A percentile compares a stretch with the other conserved stretches of the same genome.
Evolutionary conservation across 331 rosid species (phyloP).

Genomic region (Malus hybrid): DNA sequence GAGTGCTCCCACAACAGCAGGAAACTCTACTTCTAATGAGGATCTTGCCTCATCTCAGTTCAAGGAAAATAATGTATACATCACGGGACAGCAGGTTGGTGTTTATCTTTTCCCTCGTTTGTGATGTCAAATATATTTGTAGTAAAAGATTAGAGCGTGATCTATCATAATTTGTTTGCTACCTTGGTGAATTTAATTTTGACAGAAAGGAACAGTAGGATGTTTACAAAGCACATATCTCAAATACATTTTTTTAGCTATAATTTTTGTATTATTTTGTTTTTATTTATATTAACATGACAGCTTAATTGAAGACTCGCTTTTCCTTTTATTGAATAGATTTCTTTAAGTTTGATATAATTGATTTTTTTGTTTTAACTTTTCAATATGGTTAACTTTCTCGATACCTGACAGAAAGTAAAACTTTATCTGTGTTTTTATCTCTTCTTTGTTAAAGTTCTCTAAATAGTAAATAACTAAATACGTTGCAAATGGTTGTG

Average conservation of each 20-base stretch:
- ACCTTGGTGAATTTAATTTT: neutral
- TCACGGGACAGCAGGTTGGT: constrained; percentile 87
- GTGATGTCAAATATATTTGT: neutral
- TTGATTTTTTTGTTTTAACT: too few relatives aligned
- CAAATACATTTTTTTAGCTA: neutral
- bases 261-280: neutral
- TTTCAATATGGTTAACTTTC: too few relatives aligned
- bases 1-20: constrained; percentile 53
- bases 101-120: constrained; percentile 2
- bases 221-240: neutral
- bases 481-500: neutral
- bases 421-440: too few relatives aligned
- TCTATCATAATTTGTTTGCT: neutral
- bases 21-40: constrained; percentile 67
- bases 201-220: neutral
- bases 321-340: neutral
- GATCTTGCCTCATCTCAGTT: constrained; percentile 78
- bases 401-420: too few relatives aligned
- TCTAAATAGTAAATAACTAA: too few relatives aligned
- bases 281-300: too few relatives aligned
- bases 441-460: too few relatives aligned
- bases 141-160: neutral
- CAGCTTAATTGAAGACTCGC: neutral
- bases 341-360: neutral
- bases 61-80: constrained; percentile 79